Evolutionary conservation across 176 grass and related monocot species (phyloP).

Genomic region (Microstegium vimineum): DNA sequence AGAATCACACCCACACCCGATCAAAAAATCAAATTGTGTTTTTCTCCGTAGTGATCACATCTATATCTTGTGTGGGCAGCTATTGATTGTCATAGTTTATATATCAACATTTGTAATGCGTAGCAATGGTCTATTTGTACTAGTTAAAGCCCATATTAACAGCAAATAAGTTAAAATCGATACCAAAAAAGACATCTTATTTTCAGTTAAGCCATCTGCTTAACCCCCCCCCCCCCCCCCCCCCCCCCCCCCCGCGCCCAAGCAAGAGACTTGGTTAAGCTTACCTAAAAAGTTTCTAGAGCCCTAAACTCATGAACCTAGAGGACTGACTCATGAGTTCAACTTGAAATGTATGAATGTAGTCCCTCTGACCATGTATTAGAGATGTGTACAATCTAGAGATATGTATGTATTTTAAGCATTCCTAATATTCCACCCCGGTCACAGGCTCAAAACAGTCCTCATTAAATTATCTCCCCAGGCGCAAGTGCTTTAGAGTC

Average conservation of each 20-base stretch:
- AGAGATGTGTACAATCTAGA: not conserved
- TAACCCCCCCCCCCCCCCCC: not conserved
- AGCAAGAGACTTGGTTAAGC: not conserved
- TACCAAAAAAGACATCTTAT: conserved; percentile 5
- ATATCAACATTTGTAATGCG: not conserved
- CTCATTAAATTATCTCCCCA: not conserved
- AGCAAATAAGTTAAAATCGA: not conserved
- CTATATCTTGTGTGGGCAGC: not conserved
- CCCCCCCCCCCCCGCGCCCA: too few species aligned
- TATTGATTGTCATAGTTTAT: conserved; percentile 3
- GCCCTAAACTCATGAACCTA: not conserved
- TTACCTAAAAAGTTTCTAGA: not conserved
- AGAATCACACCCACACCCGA: not conserved
- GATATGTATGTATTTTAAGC: not conserved
- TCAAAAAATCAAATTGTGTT: not conserved
- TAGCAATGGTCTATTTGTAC: not conserved
- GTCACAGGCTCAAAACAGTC: not conserved
- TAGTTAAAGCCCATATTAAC: not conserved
- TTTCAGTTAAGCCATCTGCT: not conserved
- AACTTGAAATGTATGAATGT: not conserved
- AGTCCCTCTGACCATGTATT: not conserved
- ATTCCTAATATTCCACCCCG: not conserved
- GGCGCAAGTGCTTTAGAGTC: not conserved
- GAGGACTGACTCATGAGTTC: not conserved
- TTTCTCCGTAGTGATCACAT: not conserved